Base-by-base conservation (phyloP, 176 grass and related monocot species). In the Otatea glauca region DNA sequence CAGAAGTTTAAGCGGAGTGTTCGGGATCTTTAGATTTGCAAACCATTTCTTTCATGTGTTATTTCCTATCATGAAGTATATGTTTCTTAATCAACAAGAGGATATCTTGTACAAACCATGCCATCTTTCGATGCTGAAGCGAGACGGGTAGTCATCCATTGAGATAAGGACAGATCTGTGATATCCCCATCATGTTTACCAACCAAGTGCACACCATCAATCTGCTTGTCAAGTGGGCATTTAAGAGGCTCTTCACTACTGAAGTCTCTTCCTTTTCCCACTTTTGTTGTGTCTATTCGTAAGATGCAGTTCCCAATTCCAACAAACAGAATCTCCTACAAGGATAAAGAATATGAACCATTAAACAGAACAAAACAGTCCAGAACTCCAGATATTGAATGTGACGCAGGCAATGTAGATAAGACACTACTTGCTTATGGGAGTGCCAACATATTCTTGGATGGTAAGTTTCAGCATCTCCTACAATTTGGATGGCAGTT, bases 71-170 rank as follows among this genome's bases (percentile, higher is more conserved):
- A 16, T 51, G 64, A 81, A 13, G 42, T 76, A 81, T 32, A 67
- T 5, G 23, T 76, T 88, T 71, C 53, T 51, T 66, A 63, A 81
- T 7, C n/a, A 83, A 44, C 4, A 88, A 51, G 67, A 71, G n/a
- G 21, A 78, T 67, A 73, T 35, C 17, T 44, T 71, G 53, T 66
- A 93, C 89, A 83, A 87, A 98, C 96, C 91, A 51, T 95, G 85
- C 96, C 96, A 95, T 98, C 93, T 89, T 90, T 95, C 38, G 96
- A 98, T 77, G 93, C 85, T 54, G 96, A 98, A 79, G 89, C 96
- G 9, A 98, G 80, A 54, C 93, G 96, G 2, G 93, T 98, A 56
- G 87, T 93, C 96, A 98, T 98, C 96, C 96, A 98, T 78, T 98
- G 96, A 64, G 93, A 98, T 73, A 98, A 89, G 21, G 96, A 95